Conservation (phyloP, 345 rosid genomes). For the Gossypium longicalyx region DNA sequence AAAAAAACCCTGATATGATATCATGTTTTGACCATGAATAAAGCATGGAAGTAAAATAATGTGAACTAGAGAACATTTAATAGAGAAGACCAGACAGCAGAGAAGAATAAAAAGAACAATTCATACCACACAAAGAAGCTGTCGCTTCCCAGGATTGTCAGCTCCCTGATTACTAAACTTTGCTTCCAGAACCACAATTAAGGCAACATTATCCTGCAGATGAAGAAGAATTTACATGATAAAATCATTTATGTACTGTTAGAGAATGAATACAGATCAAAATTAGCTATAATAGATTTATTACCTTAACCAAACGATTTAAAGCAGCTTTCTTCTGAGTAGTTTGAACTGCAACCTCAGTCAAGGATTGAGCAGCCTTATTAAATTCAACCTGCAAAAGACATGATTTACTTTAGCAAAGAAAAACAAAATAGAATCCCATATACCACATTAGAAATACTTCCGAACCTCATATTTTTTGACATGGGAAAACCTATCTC, state of each 20-base stretch:
- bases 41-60: not conserved
- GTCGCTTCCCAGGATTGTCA: constrained; percentile 81
- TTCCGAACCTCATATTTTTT: constrained; percentile 87
- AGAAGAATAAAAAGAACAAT: not conserved
- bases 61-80: not conserved
- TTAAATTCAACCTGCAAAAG: constrained; percentile 86
- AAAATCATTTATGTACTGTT: not conserved
- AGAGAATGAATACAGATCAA: not conserved
- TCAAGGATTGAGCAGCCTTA: constrained; percentile 97
- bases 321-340: constrained; percentile 85
- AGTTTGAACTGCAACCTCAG: constrained; percentile 77
- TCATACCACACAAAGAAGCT: constrained; percentile 91
- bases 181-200: constrained; percentile 88
- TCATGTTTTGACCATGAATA: not conserved
- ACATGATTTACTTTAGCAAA: constrained; percentile 16
- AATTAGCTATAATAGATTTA: not conserved
- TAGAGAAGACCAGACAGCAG: not conserved
- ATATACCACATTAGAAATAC: not conserved
- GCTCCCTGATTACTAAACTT: constrained; percentile 81
- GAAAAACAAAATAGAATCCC: constrained; percentile 8
- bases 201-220: constrained; percentile 83
- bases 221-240: constrained; percentile 20
- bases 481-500: constrained; percentile 93
- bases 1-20: not conserved
- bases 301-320: constrained; percentile 80